Evolutionary conservation across 768 basidiomycete genomes (phyloP), one percentile per base, ranked within the genome.

Genomic region (Amanita polypyramis): DNA sequence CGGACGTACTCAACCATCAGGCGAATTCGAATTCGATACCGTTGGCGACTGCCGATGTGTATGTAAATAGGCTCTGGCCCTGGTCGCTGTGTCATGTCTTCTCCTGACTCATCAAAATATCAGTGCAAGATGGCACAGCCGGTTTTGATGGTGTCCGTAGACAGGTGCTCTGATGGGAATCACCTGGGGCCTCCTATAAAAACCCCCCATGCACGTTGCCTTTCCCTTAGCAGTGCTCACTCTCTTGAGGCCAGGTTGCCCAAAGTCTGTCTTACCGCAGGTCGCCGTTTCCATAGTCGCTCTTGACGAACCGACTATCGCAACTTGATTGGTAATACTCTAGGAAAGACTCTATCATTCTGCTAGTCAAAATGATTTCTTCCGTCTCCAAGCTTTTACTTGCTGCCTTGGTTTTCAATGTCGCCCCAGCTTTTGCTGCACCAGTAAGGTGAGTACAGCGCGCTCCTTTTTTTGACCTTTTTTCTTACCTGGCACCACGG

Each of bases 191-290:
- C 19, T 14, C 44, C 21, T 68, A 69, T 70, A 69, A 62, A 68
- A 67, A 32, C 56, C 36, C 38, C 47, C 34, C 35, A 42, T 19
- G 5, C 38, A 45, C 56, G 51, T 53, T 42, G 10, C 43, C 49
- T 53, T 58, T 57, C 65, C 68, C 54, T 61, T 54, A 70, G 70
- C 70, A 68, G 70, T 69, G 69, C 70, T 70, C 70, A 59, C 54
- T 51, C 61, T 53, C 66, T 65, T 59, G 68, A 68, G 62, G 63
- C 67, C 63, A 65, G 69, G 68, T 70, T 68, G 67, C 70, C 67
- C 63, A 69, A 65, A 68, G 64, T 66, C 54, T 53, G 61, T 66
- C 62, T 62, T 67, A 59, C 54, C 66, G 62, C 67, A 60, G 68
- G 69, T 67, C 63, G 67, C 61, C 53, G 50, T 53, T 43, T 50